These are phyloP conservation scores for Tieghemostelium lacteum DNA, from an alignment of 78 protist species.

Conservation along the genomic window DNA sequence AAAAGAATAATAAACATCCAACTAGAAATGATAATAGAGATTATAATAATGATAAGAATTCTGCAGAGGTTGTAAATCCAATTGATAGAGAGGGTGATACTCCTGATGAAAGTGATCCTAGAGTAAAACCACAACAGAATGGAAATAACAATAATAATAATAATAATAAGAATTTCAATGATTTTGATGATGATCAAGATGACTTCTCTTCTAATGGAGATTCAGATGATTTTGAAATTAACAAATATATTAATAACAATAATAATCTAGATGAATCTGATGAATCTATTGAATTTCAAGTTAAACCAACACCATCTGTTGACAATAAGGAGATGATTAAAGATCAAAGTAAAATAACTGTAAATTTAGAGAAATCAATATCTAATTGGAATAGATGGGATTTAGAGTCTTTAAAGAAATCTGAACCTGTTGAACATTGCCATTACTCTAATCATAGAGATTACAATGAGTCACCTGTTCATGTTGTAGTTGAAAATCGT, in stretches of 20 bases:
- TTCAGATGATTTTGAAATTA: not conserved
- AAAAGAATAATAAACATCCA: not conserved
- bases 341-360: not conserved
- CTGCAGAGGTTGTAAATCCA: no score
- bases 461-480: slow-evolving; percentile 4
- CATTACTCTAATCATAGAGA: slow-evolving; percentile 36
- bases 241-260: no score
- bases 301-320: not conserved
- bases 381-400: not conserved
- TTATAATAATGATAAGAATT: no score
- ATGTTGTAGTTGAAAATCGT: not conserved
- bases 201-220: not conserved
- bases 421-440: not conserved
- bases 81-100: not conserved
- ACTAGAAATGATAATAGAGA: not conserved
- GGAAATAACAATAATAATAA: not conserved
- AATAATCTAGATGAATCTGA: no score
- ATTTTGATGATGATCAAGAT: not conserved
- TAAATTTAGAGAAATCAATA: not conserved
- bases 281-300: no score
- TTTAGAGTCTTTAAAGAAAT: not conserved
- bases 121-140: not conserved
- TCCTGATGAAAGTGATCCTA: not conserved
- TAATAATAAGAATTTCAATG: slow-evolving; percentile 9
- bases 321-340: not conserved